Base-by-base conservation (phyloP, 768 basidiomycete genomes). In the Termitomyces bulborhizus region DNA sequence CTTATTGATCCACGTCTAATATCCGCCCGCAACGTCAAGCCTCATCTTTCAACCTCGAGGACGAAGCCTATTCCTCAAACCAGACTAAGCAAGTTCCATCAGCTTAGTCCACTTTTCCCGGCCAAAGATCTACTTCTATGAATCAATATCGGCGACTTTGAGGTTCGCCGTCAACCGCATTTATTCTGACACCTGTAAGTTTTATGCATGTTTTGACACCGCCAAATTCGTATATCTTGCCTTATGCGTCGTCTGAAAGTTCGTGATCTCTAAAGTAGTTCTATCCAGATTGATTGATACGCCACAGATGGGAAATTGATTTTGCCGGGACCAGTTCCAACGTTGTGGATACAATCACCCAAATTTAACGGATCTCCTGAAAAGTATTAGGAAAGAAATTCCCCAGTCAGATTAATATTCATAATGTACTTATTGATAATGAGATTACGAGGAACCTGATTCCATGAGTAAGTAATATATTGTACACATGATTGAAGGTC, bases 281-380 rank as follows among this genome's bases (percentile, higher is more conserved):
- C 54, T 53, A 21, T 41, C 52, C 49, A 26, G 53, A 52, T 43
- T 24, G 12, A 40, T 55, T 55, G 46, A 46, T 60, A 60, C 59
- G 59, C 59, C 59, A 60, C 59, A 60, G 51, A 52, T 36, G 41
- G 21, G 49, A 57, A 32, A 24, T 52, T 24, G 15, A 42, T 46
- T 36, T n/a, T 46, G 5, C 41, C 27, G 26, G n/a, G 36, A 37
- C 21, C 36, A 21, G 21, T 48, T 4, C 32, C 46, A 34, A 34
- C 16, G 6, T 29, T 6, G 21, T 24, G 21, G 36, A 16, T 37
- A 6, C 36, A 37, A 37, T 5, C 36, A 37, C 16, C 27, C 44
- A 45, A 24, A 13, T 5, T 27, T 45, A 5, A 45, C 24, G 40
- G n/a, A 41, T 6, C 42, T 15, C 7, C 18, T 46, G 26, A 29